phyloP scores from a whole-genome alignment of 345 rosid genomes.

The Lepidium africanum region DNA sequence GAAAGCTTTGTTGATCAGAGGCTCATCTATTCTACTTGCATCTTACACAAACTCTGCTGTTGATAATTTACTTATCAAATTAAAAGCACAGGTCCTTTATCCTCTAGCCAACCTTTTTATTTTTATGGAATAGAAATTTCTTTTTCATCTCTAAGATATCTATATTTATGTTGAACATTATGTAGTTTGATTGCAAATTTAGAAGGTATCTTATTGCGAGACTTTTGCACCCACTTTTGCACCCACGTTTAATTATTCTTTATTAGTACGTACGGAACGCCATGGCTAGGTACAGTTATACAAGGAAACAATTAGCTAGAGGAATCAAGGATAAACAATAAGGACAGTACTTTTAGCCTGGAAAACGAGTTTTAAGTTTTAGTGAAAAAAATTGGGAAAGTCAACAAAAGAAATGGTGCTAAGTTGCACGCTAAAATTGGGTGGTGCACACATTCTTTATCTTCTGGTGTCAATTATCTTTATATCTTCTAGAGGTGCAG shows the following conservation, averaged over 20 bases:
- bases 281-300: neutral
- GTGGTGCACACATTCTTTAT: neutral
- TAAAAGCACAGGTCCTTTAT: constrained; percentile 84
- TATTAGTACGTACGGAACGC: neutral
- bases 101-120: neutral
- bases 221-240: no score
- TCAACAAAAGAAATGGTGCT: neutral
- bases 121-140: constrained; percentile 1
- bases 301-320: neutral
- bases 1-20: constrained; percentile 90
- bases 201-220: neutral
- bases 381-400: constrained; percentile 1
- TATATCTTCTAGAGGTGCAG: neutral
- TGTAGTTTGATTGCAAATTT: neutral
- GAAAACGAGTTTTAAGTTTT: neutral
- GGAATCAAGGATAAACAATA: neutral
- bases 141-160: neutral
- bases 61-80: constrained; percentile 90
- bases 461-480: neutral
- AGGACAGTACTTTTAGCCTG: neutral
- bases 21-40: constrained; percentile 88
- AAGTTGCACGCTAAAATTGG: neutral
- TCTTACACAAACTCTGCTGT: constrained; percentile 99
- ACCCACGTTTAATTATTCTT: neutral
- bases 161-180: neutral